Conservation (phyloP, 2,329 filamentous ascomycete genomes). For the Xylogone sp. region DNA sequence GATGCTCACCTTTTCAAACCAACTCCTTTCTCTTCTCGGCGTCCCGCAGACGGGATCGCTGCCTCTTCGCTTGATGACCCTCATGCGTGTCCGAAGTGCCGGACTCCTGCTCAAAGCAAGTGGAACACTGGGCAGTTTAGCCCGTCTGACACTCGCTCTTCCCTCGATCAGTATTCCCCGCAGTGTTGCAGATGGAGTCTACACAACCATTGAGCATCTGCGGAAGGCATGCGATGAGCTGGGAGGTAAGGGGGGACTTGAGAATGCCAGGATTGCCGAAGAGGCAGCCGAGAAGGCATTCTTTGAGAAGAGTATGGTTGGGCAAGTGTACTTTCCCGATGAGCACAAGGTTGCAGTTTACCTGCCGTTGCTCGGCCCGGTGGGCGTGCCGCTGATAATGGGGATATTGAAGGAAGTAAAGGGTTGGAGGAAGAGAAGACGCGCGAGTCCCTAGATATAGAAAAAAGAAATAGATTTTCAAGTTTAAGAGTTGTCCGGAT, state of each 20-base stretch:
- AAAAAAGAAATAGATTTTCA: not conserved
- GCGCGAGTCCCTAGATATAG: conserved; percentile 2
- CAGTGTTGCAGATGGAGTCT: conserved; percentile 80
- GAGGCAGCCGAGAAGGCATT: conserved; percentile 89
- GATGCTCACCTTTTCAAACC: conserved; percentile 85
- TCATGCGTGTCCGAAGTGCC: conserved; percentile 80
- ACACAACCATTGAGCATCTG: conserved; percentile 74
- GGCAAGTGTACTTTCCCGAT: conserved; percentile 96
- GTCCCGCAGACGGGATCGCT: conserved; percentile 80
- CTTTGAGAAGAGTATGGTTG: conserved; percentile 99
- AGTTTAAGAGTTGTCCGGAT: too few species aligned
- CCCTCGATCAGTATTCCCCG: conserved; percentile 88
- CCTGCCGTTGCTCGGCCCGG: conserved; percentile 81
- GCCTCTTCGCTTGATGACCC: conserved; percentile 77
- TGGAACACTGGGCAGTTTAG: conserved; percentile 88
- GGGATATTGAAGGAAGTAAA: conserved; percentile 78
- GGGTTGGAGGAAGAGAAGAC: conserved; percentile 28
- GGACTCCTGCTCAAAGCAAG: conserved; percentile 85
- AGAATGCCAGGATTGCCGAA: conserved; percentile 81
- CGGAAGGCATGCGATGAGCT: conserved; percentile 72
- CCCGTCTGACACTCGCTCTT: conserved; percentile 77
- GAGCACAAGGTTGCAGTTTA: conserved; percentile 98
- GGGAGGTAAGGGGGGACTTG: conserved; percentile 62
- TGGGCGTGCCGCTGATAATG: conserved; percentile 86
- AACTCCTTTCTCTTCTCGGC: conserved; percentile 83